Base-by-base conservation (phyloP, 257 asterid species). In the Nicotiana otophora region DNA sequence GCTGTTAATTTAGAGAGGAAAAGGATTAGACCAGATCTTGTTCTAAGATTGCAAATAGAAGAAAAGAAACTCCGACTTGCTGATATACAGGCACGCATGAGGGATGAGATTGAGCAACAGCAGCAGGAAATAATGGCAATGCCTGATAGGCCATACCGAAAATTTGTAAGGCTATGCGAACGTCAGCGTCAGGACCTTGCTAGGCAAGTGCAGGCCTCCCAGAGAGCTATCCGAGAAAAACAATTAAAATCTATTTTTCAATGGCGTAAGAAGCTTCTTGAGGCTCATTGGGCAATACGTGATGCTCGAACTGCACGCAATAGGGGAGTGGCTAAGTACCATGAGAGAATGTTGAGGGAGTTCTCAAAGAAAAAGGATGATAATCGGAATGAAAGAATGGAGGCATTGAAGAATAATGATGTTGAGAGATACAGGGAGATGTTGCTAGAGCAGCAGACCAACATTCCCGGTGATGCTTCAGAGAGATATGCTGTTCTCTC, bases 191-290 rank as follows among this genome's bases (percentile, higher is more conserved):
- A 85, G 88, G 99, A 96, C 34, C 95, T 96, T 66, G 87, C 91
- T 87, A 91, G 98, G 92, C 99, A 96, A 89, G 89, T 97, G 64
- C 97, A 89, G 87, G 97, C 97, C 84, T 92, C 86, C 68, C 98
- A 88, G 90, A 93, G 90, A 91, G 95, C 97, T 68, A 87, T 86
- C 58, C 88, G 98, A 89, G 99, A 96, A 85, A 96, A 91, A 89
- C 99, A 96, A 82, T 88, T 96, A 87, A 96, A 96, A 87, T 89
- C 96, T 77, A 92, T 93, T 85, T 95, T 96, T 86, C 97, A 88
- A 82, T 96, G 99, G 99, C 98, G 99, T 81, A 96, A 96, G 94
- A 96, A 93, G 92, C 97, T 96, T 88, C 97, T 96, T 10, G 99
- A 96, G 91, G 90, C 97, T 54, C 98, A 96, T 81, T 96, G 99